These are phyloP conservation scores for Penicillium digitatum DNA, from an alignment of 2,329 filamentous ascomycete genomes.

Conservation along the genomic window DNA sequence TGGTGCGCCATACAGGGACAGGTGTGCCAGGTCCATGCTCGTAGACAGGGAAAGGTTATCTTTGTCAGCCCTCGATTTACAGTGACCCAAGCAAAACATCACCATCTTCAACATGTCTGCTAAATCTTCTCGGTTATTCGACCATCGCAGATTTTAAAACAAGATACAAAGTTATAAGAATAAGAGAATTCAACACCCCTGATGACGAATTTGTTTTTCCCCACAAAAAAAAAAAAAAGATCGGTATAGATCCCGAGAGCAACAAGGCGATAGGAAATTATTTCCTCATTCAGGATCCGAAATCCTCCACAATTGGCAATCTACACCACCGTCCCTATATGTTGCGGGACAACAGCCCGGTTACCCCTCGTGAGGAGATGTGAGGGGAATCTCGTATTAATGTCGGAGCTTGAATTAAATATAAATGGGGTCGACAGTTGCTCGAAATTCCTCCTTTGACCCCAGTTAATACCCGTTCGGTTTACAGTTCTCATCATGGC, in stretches of 20 bases:
- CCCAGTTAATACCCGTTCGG: neutral
- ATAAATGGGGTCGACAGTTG: neutral
- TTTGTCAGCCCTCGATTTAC: too few species aligned
- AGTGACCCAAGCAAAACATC: too few species aligned
- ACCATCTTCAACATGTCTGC: too few species aligned
- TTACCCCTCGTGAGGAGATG: neutral
- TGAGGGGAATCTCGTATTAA: neutral
- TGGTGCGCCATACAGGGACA: too few species aligned
- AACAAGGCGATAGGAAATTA: neutral
- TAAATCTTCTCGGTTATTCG: too few species aligned
- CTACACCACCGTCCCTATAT: neutral
- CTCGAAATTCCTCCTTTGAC: neutral
- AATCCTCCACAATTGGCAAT: neutral
- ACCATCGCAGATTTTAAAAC: too few species aligned
- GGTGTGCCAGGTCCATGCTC: too few species aligned
- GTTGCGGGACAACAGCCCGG: neutral
- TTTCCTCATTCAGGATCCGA: constrained; percentile 1
- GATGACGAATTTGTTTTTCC: neutral
- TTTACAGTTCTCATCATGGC: constrained; percentile 16
- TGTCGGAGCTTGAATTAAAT: neutral
- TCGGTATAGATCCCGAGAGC: neutral
- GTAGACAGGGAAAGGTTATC: too few species aligned
- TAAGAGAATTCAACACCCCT: neutral
- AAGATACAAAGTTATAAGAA: neutral
- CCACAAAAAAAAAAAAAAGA: neutral